Evolutionary conservation across 306 rosid species (phyloP).

Genomic region (Sesbania bispinosa): DNA sequence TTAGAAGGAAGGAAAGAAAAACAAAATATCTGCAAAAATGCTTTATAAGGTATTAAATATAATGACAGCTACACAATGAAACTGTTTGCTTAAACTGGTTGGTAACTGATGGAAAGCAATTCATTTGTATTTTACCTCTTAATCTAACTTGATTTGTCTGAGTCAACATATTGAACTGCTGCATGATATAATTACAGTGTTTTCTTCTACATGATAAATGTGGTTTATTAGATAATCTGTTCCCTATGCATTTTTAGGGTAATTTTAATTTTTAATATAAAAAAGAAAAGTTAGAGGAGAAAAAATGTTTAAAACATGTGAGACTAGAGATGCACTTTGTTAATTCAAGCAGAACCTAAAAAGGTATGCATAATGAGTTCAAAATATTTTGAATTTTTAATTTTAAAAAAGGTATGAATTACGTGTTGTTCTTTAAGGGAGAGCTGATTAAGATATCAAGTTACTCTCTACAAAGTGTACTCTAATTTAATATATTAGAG

Average conservation of each 20-base stretch:
- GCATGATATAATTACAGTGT: background rate
- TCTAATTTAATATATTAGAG: slow-evolving; percentile 4
- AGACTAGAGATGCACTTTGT: background rate
- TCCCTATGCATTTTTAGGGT: background rate
- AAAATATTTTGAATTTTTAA: background rate
- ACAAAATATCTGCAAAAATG: background rate
- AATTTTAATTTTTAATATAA: background rate
- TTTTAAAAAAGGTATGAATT: background rate
- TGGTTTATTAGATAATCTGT: background rate
- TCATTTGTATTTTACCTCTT: background rate
- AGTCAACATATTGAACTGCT: slow-evolving; percentile 2
- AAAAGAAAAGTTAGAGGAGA: background rate
- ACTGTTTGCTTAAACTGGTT: too few relatives aligned
- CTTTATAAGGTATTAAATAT: background rate
- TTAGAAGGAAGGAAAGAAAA: background rate
- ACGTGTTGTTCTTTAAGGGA: background rate
- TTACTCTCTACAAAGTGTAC: background rate
- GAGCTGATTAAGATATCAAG: background rate
- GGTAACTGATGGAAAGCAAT: background rate
- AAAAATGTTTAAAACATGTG: background rate
- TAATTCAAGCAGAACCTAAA: background rate
- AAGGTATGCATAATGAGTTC: background rate
- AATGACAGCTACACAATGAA: background rate
- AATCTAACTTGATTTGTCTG: background rate
- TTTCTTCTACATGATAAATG: background rate